Evolutionary conservation across 768 basidiomycete species (phyloP).

Genomic region (Dentipellis sp.): DNA sequence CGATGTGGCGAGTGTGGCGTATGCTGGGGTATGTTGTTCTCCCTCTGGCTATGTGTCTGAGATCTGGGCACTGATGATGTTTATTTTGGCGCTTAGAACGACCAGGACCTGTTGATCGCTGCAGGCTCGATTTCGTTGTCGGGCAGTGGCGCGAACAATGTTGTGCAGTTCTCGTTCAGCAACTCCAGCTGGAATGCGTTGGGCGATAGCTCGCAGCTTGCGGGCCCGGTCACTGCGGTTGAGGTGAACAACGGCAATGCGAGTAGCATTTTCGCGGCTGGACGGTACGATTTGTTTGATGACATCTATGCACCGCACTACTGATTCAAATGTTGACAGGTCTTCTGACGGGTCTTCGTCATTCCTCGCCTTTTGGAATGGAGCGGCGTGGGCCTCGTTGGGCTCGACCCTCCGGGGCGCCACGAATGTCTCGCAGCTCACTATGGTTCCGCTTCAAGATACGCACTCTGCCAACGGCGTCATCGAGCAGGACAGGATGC

Average conservation of each 20-base stretch:
- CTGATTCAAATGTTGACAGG: too few species aligned
- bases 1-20: constrained; percentile 67
- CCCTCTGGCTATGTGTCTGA: not conserved
- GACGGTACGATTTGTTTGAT: constrained; percentile 46
- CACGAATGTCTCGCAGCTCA: constrained; percentile 70
- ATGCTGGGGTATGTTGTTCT: constrained; percentile 61
- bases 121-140: constrained; percentile 70
- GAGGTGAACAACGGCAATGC: constrained; percentile 74
- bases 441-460: constrained; percentile 83
- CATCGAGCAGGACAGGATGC: constrained; percentile 78
- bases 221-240: constrained; percentile 86
- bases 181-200: constrained; percentile 71
- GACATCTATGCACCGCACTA: not conserved
- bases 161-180: constrained; percentile 61
- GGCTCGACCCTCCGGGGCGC: constrained; percentile 46
- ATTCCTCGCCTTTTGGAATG: constrained; percentile 84
- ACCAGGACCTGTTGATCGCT: constrained; percentile 65
- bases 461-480: constrained; percentile 62
- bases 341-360: constrained; percentile 50
- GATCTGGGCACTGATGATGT: constrained; percentile 7
- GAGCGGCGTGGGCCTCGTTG: constrained; percentile 59
- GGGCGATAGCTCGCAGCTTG: constrained; percentile 51
- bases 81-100: constrained; percentile 30
- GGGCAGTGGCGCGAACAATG: constrained; percentile 55
- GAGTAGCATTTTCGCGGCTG: constrained; percentile 86